Conservation (phyloP, 164 flowering plant genomes). For the Stephania yunnanensis region DNA sequence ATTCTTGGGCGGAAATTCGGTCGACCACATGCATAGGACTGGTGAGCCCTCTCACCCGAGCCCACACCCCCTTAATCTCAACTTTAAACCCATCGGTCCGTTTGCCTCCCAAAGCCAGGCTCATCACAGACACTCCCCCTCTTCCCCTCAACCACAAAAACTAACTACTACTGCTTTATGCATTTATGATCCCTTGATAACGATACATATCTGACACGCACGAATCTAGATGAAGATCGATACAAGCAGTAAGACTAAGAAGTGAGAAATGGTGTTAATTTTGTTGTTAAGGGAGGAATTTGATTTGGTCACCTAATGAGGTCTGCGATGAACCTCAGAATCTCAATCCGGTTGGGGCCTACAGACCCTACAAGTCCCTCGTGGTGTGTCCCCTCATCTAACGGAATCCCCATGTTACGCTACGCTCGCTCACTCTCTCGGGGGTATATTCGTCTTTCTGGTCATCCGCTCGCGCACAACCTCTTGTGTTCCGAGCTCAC, state of each 20-base stretch:
- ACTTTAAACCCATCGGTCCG: constrained; percentile 15
- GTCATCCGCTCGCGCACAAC: neutral
- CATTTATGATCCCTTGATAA: too few relatives aligned
- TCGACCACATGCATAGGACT: constrained; percentile 15
- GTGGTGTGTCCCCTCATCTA: constrained; percentile 17
- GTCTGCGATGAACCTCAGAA: constrained; percentile 9
- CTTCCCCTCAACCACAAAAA: too few relatives aligned
- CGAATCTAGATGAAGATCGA: too few relatives aligned
- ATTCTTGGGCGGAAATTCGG: neutral
- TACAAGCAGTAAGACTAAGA: too few relatives aligned
- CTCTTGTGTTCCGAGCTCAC: neutral
- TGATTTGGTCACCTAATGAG: neutral
- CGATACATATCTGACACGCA: too few relatives aligned
- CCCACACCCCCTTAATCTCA: neutral
- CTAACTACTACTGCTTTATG: too few relatives aligned
- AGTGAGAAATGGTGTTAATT: too few relatives aligned
- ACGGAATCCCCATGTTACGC: neutral
- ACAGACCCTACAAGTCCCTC: constrained; percentile 1
- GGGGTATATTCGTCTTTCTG: neutral
- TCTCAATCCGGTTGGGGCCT: neutral
- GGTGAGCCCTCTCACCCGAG: neutral
- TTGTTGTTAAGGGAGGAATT: too few relatives aligned
- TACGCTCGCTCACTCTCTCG: neutral
- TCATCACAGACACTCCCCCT: neutral
- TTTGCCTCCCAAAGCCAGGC: constrained; percentile 8